A percentile compares a stretch with the other conserved stretches of the same genome.
Evolutionary conservation across 2,329 filamentous ascomycete species (phyloP).

Genomic region (Cercospora brassicicola): DNA sequence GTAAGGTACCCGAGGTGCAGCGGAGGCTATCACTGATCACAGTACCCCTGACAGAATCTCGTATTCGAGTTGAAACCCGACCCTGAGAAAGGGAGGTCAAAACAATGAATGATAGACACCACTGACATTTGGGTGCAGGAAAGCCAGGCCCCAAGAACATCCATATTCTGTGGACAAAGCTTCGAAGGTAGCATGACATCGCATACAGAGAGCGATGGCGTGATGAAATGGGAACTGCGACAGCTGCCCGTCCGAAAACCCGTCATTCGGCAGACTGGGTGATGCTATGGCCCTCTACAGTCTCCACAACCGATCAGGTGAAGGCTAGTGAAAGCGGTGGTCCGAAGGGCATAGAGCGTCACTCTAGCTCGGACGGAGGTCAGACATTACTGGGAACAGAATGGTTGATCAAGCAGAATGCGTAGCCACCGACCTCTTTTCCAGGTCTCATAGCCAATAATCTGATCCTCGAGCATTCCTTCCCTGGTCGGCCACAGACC

Average conservation of each 20-base stretch:
- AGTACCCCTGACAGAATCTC: background rate
- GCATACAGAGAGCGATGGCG: background rate
- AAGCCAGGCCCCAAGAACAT: background rate
- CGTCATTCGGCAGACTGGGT: background rate
- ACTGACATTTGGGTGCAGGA: background rate
- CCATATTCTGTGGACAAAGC: background rate
- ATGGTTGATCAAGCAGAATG: background rate
- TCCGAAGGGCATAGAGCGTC: too few species aligned
- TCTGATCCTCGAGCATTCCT: too few species aligned
- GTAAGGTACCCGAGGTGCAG: background rate
- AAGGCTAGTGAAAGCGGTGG: too few species aligned
- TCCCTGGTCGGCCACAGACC: too few species aligned
- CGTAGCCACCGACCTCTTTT: too few species aligned
- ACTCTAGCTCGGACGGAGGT: too few species aligned
- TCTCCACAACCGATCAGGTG: background rate
- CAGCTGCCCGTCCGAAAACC: background rate
- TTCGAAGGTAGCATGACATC: background rate
- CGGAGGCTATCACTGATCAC: background rate
- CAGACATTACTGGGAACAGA: too few species aligned
- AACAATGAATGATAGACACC: background rate
- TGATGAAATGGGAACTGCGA: background rate
- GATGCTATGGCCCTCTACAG: background rate
- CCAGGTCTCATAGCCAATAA: too few species aligned
- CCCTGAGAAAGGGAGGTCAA: background rate
- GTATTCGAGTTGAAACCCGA: background rate